A percentile compares a stretch with the other conserved stretches of the same genome.
Conservation (phyloP, 805 yeast species). For the Cyberlindnera xishuangbannaensis region DNA sequence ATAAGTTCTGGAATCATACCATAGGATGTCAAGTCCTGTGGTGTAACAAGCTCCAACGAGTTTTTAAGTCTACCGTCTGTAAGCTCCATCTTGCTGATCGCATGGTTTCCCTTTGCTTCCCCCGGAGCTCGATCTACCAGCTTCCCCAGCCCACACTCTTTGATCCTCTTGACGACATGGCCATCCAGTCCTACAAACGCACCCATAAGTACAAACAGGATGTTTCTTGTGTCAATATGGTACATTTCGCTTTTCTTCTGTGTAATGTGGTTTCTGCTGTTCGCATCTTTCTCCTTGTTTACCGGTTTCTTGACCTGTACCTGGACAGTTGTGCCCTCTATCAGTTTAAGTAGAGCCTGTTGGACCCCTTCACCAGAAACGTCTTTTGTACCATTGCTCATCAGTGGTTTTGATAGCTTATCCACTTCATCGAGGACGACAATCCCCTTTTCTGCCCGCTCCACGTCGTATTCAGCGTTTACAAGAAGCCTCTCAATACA, state of each 20-base stretch:
- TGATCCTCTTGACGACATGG: conserved; percentile 37
- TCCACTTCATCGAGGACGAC: conserved; percentile 57
- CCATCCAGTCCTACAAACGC: conserved; percentile 56
- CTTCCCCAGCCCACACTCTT: conserved; percentile 23
- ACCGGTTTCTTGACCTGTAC: conserved; percentile 41
- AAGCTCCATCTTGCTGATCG: conserved; percentile 31
- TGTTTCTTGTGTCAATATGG: conserved; percentile 49
- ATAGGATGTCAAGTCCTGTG: conserved; percentile 44
- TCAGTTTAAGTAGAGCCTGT: conserved; percentile 49
- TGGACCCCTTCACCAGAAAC: conserved; percentile 65
- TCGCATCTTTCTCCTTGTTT: conserved; percentile 24
- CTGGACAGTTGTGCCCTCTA: conserved; percentile 51
- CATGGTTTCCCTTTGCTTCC: conserved; percentile 10
- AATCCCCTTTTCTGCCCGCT: conserved; percentile 49
- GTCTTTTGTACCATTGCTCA: conserved; percentile 45
- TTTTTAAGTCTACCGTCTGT: conserved; percentile 33
- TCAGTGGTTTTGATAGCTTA: conserved; percentile 46
- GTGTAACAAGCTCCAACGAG: conserved; percentile 41
- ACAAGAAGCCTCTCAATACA: conserved; percentile 48
- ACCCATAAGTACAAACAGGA: conserved; percentile 53
- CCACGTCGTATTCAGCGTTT: conserved; percentile 45
- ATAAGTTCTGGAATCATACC: conserved; percentile 57
- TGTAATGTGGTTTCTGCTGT: conserved; percentile 28
- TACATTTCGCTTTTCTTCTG: conserved; percentile 37
- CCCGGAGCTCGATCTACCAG: conserved; percentile 14